Evolutionary conservation across 1,284 basidiomycete genomes (phyloP).

Genomic region (Boletus semigastroideus): DNA sequence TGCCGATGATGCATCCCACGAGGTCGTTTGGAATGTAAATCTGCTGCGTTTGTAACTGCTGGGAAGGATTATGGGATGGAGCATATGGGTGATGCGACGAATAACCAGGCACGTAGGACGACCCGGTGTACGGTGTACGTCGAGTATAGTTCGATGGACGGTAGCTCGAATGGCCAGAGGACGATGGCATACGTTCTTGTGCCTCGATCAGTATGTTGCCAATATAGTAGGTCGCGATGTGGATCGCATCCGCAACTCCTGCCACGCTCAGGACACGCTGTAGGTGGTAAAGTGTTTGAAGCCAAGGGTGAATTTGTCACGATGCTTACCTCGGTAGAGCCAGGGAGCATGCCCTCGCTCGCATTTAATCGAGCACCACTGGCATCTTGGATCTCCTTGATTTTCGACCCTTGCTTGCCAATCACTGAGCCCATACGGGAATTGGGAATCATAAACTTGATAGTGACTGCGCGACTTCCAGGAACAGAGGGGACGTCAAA

Average conservation of each 20-base stretch:
- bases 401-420: constrained; percentile 95
- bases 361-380: constrained; percentile 96
- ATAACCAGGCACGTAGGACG: constrained; percentile 72
- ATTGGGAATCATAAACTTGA: constrained; percentile 99
- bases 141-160: constrained; percentile 55
- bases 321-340: constrained; percentile 87
- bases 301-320: constrained; percentile 11
- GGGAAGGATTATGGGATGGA: constrained; percentile 39
- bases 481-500: constrained; percentile 97
- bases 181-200: constrained; percentile 82
- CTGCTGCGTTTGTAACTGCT: constrained; percentile 90
- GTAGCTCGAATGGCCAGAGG: constrained; percentile 54
- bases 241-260: constrained; percentile 99
- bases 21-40: constrained; percentile 99
- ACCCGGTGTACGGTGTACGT: constrained; percentile 54
- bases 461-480: constrained; percentile 96
- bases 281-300: constrained; percentile 4
- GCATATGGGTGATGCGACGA: constrained; percentile 46
- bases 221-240: constrained; percentile 99
- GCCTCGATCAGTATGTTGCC: constrained; percentile 96
- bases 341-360: constrained; percentile 96
- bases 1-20: constrained; percentile 98
- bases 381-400: constrained; percentile 99
- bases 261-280: constrained; percentile 96
- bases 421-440: constrained; percentile 99